A percentile compares a stretch with the other conserved stretches of the same genome.
phyloP scores from a whole-genome alignment of 164 flowering plant species.

The Nelumbo lutea region DNA sequence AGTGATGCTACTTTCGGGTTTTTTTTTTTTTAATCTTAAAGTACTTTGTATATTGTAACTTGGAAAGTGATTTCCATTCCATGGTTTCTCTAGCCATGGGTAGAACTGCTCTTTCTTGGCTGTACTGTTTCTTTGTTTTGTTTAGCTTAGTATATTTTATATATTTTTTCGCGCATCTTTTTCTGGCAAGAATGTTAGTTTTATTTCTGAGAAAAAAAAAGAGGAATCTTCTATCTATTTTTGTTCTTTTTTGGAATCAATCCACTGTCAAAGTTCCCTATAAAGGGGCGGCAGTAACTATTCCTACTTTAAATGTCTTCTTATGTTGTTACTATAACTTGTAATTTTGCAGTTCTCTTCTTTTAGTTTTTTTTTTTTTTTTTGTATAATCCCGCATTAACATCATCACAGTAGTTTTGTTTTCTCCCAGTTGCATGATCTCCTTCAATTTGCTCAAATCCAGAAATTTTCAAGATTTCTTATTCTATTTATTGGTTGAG shows the following conservation, averaged over 20 bases:
- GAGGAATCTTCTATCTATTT: neutral
- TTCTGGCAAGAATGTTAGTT: neutral
- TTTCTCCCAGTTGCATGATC: neutral
- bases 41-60: neutral
- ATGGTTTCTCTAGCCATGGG: neutral
- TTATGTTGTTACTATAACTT: no score
- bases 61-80: neutral
- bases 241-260: neutral
- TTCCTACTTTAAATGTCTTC: neutral
- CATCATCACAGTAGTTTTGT: no score
- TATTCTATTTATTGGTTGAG: no score
- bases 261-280: neutral
- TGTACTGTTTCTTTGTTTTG: neutral
- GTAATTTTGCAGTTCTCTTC: neutral
- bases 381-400: neutral
- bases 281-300: neutral
- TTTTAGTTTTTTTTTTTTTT: neutral
- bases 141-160: neutral
- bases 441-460: neutral
- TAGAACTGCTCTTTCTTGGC: neutral
- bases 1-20: neutral
- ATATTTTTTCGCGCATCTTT: neutral
- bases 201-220: neutral
- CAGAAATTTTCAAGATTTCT: neutral
- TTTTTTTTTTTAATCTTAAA: neutral